Base-by-base conservation (phyloP, 139 green algal genomes). In the Coelastrella sp. region DNA sequence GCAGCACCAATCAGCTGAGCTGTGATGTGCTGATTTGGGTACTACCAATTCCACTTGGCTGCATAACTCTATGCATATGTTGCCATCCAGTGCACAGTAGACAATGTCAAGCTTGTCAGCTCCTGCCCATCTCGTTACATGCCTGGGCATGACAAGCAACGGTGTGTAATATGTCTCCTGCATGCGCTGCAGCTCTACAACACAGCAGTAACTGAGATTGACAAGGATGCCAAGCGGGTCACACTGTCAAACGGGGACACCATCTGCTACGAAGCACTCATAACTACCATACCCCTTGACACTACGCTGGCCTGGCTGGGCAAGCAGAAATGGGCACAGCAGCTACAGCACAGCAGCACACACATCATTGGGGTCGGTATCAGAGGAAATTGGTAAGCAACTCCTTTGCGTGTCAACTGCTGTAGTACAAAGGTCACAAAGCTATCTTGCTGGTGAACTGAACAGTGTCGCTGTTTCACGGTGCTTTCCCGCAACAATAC, bases 241-340 rank as follows among this genome's bases (percentile, higher is more conserved):
- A 85, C 92, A 5, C 91, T 98, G 60, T 75, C 92, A 3, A 56
- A 83, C 74, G 93, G 94, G 22, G 56, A 61, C n/a, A 89, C 89
- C 73, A 92, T 95, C 54, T 59, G 89, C 79, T 96, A 95, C 86
- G 93, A 92, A 58, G 86, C 95, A 8, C 92, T 99, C 10, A 91
- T 99, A 73, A 96, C 92, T 76, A 99, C 97, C 7, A 80, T 98
- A 79, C 97, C 97, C 0, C 93, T 99, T 85, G 97, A 98, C 94
- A 84, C 94, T 16, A 97, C 93, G 19, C 93, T 97, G 59, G 87
- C 84, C 47, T 97, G 93, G 96, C 82, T 97, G 32, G 96, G 95
- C 47, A 85, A 96, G 91, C 56, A 83, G 11, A 93, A 98, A 65
- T 96, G 93, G 95, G 96, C 96, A 1, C 91, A 96, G 74, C 92